Conservation (phyloP, 306 rosid genomes). For the Prunus persica region DNA sequence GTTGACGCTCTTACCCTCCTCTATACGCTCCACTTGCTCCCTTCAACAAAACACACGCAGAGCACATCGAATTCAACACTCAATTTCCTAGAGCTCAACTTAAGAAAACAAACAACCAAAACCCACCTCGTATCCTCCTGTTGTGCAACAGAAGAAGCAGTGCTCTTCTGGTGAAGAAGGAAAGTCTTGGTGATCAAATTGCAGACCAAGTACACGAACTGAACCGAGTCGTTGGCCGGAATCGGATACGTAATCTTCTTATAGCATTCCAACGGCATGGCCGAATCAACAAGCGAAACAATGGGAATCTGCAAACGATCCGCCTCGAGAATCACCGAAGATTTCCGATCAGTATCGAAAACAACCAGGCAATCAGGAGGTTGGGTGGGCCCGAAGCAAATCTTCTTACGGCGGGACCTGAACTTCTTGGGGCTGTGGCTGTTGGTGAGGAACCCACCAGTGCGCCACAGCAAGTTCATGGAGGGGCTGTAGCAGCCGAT, state of each 20-base stretch:
- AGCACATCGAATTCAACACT: slow-evolving; percentile 2
- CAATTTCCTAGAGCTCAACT: neutral
- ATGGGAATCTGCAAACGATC: slow-evolving; percentile 61
- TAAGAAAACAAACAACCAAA: neutral
- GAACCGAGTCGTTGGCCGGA: slow-evolving; percentile 68
- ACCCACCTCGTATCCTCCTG: slow-evolving; percentile 1
- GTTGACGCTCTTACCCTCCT: slow-evolving; percentile 29
- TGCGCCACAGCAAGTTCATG: slow-evolving; percentile 57
- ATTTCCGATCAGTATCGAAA: slow-evolving; percentile 59
- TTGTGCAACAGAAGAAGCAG: slow-evolving; percentile 10
- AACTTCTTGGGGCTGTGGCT: slow-evolving; percentile 79
- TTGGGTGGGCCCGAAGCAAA: slow-evolving; percentile 62
- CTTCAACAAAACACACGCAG: slow-evolving; percentile 16
- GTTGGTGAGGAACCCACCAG: slow-evolving; percentile 79
- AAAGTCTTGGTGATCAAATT: slow-evolving; percentile 78
- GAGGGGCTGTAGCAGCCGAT: slow-evolving; percentile 54
- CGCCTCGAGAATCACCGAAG: slow-evolving; percentile 66
- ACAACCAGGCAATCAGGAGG: slow-evolving; percentile 77
- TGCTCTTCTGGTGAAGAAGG: slow-evolving; percentile 37
- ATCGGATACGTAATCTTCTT: slow-evolving; percentile 65
- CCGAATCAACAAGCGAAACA: slow-evolving; percentile 71
- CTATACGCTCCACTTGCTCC: slow-evolving; percentile 32
- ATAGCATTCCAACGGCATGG: slow-evolving; percentile 50
- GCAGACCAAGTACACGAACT: slow-evolving; percentile 70
- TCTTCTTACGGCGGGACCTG: slow-evolving; percentile 67